Conservation (phyloP, 345 rosid species). For the Arabidopsis arenosa region DNA sequence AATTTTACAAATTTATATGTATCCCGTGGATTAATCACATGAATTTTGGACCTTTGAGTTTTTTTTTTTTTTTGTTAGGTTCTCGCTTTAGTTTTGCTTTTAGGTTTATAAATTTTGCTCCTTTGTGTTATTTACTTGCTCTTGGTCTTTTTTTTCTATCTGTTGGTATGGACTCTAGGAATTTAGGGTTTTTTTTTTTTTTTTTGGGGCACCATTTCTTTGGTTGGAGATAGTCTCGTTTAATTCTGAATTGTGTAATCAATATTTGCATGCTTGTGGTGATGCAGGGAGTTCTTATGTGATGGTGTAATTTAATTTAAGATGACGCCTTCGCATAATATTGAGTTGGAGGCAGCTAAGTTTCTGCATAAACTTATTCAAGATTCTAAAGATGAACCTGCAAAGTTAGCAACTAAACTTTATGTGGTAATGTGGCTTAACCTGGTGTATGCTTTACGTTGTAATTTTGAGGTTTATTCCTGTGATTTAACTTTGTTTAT, state of each 20-base stretch:
- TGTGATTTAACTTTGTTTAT: slow-evolving; percentile 34
- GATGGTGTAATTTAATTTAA: slow-evolving; percentile 40
- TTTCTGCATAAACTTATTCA: slow-evolving; percentile 97
- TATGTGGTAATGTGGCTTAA: slow-evolving; percentile 64
- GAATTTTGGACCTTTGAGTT: neutral
- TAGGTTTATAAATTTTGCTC: neutral
- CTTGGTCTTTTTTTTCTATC: neutral
- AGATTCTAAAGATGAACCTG: slow-evolving; percentile 96
- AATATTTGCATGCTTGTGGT: slow-evolving; percentile 19
- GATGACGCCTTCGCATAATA: slow-evolving; percentile 79
- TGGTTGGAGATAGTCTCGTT: neutral
- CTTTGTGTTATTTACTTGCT: neutral
- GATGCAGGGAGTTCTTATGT: slow-evolving; percentile 36
- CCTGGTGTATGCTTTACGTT: slow-evolving; percentile 14
- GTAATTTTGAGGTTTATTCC: neutral
- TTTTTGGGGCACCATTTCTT: neutral
- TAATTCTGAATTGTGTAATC: neutral
- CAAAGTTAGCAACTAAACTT: slow-evolving; percentile 91
- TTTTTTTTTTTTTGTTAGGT: neutral
- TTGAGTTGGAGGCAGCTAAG: slow-evolving; percentile 98
- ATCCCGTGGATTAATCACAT: neutral
- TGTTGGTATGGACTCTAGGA: neutral
- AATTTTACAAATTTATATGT: slow-evolving; percentile 1
- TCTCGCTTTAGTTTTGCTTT: neutral
- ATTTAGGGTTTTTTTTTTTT: neutral